Percentiles rank a stretch among this genome's conserved stretches.
phyloP scores from a whole-genome alignment of 495 filamentous ascomycete species.

The Penicillium simplicissimum region DNA sequence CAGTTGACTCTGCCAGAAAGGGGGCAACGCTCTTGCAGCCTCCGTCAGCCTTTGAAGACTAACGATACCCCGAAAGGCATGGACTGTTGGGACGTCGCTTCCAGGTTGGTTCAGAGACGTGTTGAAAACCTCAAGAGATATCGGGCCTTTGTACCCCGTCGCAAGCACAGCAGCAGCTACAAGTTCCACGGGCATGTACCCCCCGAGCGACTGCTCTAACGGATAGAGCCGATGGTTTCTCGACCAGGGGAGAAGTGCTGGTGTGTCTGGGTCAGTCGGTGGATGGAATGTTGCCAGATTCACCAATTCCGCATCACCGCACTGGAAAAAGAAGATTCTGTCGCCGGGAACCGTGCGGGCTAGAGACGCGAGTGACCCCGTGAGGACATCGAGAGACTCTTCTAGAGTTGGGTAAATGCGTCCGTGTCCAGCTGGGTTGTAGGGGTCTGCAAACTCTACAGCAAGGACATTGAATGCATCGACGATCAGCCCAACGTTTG shows the following conservation, averaged over 20 bases:
- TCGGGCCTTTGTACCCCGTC: constrained; percentile 63
- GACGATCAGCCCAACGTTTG: constrained; percentile 65
- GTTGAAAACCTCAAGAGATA: constrained; percentile 66
- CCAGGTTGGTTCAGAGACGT: constrained; percentile 26
- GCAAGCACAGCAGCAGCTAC: constrained; percentile 59
- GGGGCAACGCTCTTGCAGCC: constrained; percentile 13
- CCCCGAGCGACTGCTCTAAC: constrained; percentile 46
- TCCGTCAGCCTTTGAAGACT: constrained; percentile 21
- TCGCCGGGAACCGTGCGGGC: constrained; percentile 55
- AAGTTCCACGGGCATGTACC: constrained; percentile 64
- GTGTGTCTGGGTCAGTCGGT: constrained; percentile 24
- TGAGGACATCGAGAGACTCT: constrained; percentile 28
- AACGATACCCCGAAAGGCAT: constrained; percentile 30
- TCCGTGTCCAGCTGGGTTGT: constrained; percentile 31
- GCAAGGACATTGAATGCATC: constrained; percentile 71
- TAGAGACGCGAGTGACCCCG: constrained; percentile 45
- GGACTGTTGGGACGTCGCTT: constrained; percentile 13
- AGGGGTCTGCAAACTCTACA: constrained; percentile 67
- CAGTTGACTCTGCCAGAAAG: constrained; percentile 27
- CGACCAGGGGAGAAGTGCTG: constrained; percentile 36
- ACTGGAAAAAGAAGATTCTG: constrained; percentile 71
- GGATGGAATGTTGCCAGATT: constrained; percentile 39
- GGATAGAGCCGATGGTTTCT: constrained; percentile 54
- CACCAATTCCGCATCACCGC: constrained; percentile 63
- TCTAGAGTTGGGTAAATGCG: constrained; percentile 27